These are phyloP conservation scores for Mortierella sp. DNA, from an alignment of 371 early-diverging fungal genomes.

Conservation along the genomic window DNA sequence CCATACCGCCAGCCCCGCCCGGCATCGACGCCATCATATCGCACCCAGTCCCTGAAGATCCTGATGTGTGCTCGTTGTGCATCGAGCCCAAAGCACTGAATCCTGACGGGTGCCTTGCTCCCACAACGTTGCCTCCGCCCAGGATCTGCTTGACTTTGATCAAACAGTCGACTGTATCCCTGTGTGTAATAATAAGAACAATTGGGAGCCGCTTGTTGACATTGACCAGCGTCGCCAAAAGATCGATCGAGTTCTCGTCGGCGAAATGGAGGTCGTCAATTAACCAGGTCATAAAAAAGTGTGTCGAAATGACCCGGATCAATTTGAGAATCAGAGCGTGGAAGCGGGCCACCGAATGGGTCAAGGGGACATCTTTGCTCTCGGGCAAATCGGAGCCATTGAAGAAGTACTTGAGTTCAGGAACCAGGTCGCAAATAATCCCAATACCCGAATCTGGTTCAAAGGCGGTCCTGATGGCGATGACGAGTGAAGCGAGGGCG, in stretches of 20 bases:
- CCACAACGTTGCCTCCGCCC: constrained; percentile 35
- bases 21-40: not conserved
- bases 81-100: constrained; percentile 24
- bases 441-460: constrained; percentile 55
- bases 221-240: constrained; percentile 50
- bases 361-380: constrained; percentile 43
- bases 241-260: constrained; percentile 49
- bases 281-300: constrained; percentile 58
- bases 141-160: constrained; percentile 53
- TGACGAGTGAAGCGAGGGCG: constrained; percentile 41
- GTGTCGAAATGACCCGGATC: constrained; percentile 56
- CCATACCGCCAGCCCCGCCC: not conserved
- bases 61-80: constrained; percentile 15
- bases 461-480: constrained; percentile 53
- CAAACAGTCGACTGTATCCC: constrained; percentile 43
- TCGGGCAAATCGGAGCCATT: constrained; percentile 45
- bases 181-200: constrained; percentile 50
- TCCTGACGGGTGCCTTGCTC: constrained; percentile 24
- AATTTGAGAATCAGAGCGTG: constrained; percentile 48
- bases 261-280: constrained; percentile 55
- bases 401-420: constrained; percentile 50
- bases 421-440: constrained; percentile 48
- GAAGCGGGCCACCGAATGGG: constrained; percentile 48
- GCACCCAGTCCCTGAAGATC: not conserved
- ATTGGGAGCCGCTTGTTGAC: constrained; percentile 55